Conservation (phyloP, 495 filamentous ascomycete genomes). For the Lophiostoma macrostomum region DNA sequence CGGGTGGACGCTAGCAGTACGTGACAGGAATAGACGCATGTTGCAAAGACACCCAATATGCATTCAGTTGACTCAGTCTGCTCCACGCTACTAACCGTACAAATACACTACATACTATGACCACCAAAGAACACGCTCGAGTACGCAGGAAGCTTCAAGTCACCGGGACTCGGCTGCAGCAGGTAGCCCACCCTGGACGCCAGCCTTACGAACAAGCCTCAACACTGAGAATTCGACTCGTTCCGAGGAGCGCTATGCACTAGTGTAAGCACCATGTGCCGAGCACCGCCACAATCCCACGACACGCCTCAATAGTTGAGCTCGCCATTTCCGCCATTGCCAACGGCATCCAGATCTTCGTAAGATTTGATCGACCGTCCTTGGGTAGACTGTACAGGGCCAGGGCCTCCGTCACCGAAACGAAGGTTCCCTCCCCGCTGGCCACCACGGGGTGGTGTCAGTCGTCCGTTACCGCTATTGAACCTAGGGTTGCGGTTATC, state of each 20-base stretch:
- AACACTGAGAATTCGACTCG: too few species aligned
- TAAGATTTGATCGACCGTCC: conserved; percentile 92
- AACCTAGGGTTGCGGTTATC: conserved; percentile 36
- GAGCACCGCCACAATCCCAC: not conserved
- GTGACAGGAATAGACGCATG: too few species aligned
- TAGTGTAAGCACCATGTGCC: too few species aligned
- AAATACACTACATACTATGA: too few species aligned
- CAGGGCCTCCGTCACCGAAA: conserved; percentile 55
- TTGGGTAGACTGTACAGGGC: conserved; percentile 76
- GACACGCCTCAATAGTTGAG: conserved; percentile 54
- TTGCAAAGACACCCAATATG: too few species aligned
- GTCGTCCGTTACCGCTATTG: conserved; percentile 43
- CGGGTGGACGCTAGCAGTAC: too few species aligned
- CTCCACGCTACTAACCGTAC: too few species aligned
- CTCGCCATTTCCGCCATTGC: conserved; percentile 55
- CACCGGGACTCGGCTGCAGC: too few species aligned
- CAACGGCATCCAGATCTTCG: conserved; percentile 86
- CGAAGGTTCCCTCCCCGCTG: conserved; percentile 41
- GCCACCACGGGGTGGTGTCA: conserved; percentile 44
- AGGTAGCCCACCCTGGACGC: not conserved
- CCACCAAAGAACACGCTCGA: too few species aligned
- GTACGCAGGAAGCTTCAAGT: too few species aligned
- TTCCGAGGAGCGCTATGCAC: too few species aligned
- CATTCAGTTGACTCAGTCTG: too few species aligned
- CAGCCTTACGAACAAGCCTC: not conserved